phyloP scores from a whole-genome alignment of 2,329 filamentous ascomycete species.

The Lasiodiplodia hormozganensis region DNA sequence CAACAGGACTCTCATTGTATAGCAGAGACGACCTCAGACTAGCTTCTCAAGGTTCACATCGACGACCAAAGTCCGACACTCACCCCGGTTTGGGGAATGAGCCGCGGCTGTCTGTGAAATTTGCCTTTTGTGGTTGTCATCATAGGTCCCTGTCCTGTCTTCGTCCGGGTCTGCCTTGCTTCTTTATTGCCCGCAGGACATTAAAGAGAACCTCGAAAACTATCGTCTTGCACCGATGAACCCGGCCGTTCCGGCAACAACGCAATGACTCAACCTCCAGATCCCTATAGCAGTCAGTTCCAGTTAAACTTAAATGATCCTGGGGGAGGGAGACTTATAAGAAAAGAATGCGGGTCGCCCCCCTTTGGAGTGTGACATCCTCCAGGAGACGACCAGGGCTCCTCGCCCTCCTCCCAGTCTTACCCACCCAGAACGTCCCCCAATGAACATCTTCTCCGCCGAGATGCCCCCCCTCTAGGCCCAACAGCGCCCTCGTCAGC shows the following conservation, averaged over 20 bases:
- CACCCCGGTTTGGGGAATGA: neutral
- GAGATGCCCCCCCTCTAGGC: conserved; percentile 11
- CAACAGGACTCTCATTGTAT: neutral
- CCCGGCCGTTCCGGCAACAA: neutral
- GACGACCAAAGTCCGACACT: conserved; percentile 1
- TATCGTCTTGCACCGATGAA: neutral
- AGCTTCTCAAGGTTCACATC: conserved; percentile 19
- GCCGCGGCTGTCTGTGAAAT: conserved; percentile 22
- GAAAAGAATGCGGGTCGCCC: conserved; percentile 18
- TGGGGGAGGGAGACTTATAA: conserved; percentile 25
- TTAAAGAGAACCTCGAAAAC: neutral
- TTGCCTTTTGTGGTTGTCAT: conserved; percentile 27
- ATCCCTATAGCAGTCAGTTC: conserved; percentile 13
- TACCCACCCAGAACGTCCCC: conserved; percentile 16
- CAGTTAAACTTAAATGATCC: neutral
- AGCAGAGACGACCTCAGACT: conserved; percentile 17
- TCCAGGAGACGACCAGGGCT: conserved; percentile 28
- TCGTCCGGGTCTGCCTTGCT: neutral
- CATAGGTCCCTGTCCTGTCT: neutral
- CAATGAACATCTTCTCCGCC: neutral
- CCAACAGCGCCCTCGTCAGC: neutral
- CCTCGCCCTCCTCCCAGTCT: conserved; percentile 29
- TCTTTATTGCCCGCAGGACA: neutral
- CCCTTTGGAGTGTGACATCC: conserved; percentile 13
- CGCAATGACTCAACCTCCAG: neutral